Conservation (phyloP, 2,329 filamentous ascomycete genomes). For the Apiospora sp. region DNA sequence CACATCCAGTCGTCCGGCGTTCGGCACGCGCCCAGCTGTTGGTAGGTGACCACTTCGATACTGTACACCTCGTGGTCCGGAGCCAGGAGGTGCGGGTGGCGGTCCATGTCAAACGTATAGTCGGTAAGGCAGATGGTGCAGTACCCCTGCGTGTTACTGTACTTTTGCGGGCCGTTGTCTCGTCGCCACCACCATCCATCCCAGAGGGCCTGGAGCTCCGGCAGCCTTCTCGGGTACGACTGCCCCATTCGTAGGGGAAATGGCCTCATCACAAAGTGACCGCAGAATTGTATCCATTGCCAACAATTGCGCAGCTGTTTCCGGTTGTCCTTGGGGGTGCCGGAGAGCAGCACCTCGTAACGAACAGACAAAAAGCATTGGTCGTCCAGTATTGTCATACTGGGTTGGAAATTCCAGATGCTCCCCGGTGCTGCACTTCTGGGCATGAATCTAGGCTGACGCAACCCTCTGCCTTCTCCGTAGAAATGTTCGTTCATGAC, state of each 20-base stretch:
- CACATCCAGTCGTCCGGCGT: conserved; percentile 2
- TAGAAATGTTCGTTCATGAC: conserved; percentile 1
- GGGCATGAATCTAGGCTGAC: not conserved
- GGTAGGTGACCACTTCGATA: not conserved
- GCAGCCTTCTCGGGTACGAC: too few species aligned
- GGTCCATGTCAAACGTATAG: not conserved
- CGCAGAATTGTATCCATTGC: not conserved
- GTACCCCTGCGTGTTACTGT: not conserved
- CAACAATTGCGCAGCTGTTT: not conserved
- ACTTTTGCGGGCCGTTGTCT: not conserved
- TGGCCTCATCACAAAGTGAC: not conserved
- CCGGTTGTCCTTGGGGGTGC: not conserved
- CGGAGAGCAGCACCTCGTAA: not conserved
- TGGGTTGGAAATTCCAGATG: not conserved
- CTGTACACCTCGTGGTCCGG: not conserved
- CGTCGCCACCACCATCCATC: not conserved
- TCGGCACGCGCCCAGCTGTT: not conserved
- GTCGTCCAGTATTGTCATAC: not conserved
- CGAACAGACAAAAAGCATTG: not conserved
- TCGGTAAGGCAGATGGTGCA: not conserved
- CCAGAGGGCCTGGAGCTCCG: not conserved
- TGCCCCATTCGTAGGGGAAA: too few species aligned
- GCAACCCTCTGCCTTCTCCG: not conserved
- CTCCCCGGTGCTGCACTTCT: too few species aligned
- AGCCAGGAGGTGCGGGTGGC: not conserved